Evolutionary conservation across 2,329 filamentous ascomycete genomes (phyloP).

Genomic region (Knoxdaviesia capensis): DNA sequence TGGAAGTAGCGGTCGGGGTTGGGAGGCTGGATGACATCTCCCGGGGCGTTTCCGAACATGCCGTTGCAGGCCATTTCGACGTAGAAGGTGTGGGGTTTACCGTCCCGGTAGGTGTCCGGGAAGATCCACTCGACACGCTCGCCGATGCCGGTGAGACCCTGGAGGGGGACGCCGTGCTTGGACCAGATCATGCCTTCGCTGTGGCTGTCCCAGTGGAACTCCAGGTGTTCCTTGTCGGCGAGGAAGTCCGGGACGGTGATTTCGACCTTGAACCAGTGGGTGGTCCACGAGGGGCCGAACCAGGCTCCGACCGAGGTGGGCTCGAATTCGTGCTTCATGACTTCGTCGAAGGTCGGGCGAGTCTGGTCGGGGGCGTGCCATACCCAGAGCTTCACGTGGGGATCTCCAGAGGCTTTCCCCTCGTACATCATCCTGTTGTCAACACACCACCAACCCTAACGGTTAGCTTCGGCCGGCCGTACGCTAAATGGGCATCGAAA

Average conservation of each 20-base stretch:
- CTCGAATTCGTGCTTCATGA: slow-evolving; percentile 52
- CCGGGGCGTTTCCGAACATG: slow-evolving; percentile 88
- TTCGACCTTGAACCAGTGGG: slow-evolving; percentile 85
- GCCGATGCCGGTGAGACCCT: slow-evolving; percentile 77
- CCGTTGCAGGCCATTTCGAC: slow-evolving; percentile 97
- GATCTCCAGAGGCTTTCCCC: slow-evolving; percentile 41
- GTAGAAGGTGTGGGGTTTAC: slow-evolving; percentile 74
- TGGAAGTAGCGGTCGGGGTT: slow-evolving; percentile 65
- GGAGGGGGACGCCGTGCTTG: slow-evolving; percentile 70
- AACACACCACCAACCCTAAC: not conserved
- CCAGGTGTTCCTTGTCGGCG: slow-evolving; percentile 58
- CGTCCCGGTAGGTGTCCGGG: slow-evolving; percentile 62
- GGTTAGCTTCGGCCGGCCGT: too few species aligned
- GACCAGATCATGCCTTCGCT: slow-evolving; percentile 93
- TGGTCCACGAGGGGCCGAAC: slow-evolving; percentile 92
- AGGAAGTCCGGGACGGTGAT: slow-evolving; percentile 60
- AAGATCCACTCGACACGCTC: slow-evolving; percentile 86
- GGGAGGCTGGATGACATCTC: slow-evolving; percentile 75
- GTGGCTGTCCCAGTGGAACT: slow-evolving; percentile 89
- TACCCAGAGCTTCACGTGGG: slow-evolving; percentile 66
- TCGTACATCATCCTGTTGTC: slow-evolving; percentile 48
- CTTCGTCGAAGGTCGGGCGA: slow-evolving; percentile 74
- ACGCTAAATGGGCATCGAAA: not conserved
- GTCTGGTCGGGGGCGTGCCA: slow-evolving; percentile 65
- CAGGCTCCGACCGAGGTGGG: slow-evolving; percentile 53